A percentile compares a stretch with the other conserved stretches of the same genome.
These are phyloP conservation scores for Penicillium sp. DNA, from an alignment of 2,329 filamentous ascomycete genomes.

Conservation along the genomic window DNA sequence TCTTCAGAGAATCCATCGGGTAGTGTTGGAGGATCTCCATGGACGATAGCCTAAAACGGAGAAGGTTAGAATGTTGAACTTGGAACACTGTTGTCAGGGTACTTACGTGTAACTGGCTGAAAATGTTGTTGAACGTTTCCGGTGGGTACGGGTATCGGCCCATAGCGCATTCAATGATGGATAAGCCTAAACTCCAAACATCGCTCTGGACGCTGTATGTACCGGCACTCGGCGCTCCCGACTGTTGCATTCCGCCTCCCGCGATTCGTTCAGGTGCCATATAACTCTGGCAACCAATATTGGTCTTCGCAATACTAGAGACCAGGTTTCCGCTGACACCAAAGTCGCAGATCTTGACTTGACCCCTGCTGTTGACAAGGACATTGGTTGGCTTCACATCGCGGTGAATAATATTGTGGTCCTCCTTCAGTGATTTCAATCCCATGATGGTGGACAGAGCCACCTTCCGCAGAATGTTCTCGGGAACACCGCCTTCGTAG, in stretches of 20 bases:
- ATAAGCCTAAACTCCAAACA: slow-evolving; percentile 93
- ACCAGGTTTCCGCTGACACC: slow-evolving; percentile 95
- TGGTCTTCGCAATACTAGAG: slow-evolving; percentile 95
- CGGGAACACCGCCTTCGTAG: slow-evolving; percentile 86
- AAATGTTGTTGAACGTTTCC: slow-evolving; percentile 97
- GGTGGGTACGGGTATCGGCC: slow-evolving; percentile 95
- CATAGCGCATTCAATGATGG: slow-evolving; percentile 93
- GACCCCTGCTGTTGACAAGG: slow-evolving; percentile 80
- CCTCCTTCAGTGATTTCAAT: slow-evolving; percentile 89
- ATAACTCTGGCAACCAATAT: slow-evolving; percentile 98
- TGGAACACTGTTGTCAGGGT: neutral
- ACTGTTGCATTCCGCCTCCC: slow-evolving; percentile 73
- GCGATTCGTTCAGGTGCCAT: slow-evolving; percentile 98
- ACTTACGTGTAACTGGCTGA: slow-evolving; percentile 93
- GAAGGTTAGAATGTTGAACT: slow-evolving; percentile 13
- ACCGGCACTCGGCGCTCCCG: slow-evolving; percentile 69
- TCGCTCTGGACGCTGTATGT: slow-evolving; percentile 98
- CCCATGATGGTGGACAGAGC: slow-evolving; percentile 87
- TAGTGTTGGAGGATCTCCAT: slow-evolving; percentile 89
- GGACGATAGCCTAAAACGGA: slow-evolving; percentile 78
- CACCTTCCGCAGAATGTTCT: slow-evolving; percentile 84
- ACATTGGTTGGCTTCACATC: slow-evolving; percentile 99
- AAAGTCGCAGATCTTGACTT: slow-evolving; percentile 98
- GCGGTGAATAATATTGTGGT: slow-evolving; percentile 98
- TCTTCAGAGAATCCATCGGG: slow-evolving; percentile 77